Conservation (phyloP, 2,329 filamentous ascomycete genomes). For the Beauveria rudraprayagi region DNA sequence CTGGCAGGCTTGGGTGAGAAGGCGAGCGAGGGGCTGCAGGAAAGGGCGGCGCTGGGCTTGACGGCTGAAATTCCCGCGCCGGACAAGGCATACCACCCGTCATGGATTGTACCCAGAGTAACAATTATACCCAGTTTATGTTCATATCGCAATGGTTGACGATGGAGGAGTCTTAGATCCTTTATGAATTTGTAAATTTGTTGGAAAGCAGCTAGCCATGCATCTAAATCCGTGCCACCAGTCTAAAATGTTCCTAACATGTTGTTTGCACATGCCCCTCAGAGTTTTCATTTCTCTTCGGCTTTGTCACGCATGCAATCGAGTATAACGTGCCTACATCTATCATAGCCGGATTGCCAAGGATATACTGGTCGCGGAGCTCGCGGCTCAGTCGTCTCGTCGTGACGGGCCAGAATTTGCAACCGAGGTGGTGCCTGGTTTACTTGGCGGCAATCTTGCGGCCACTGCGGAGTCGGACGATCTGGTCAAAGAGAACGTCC, state of each 20-base stretch:
- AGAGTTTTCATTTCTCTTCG: not conserved
- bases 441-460: conserved; percentile 32
- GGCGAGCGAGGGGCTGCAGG: not conserved
- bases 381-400: not conserved
- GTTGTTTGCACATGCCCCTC: not conserved
- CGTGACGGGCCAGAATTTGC: not conserved
- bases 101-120: conserved; percentile 55
- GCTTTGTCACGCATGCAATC: not conserved
- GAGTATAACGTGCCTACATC: not conserved
- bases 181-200: not conserved
- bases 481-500: conserved; percentile 85
- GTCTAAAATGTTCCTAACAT: conserved; percentile 2
- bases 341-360: not conserved
- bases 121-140: conserved; percentile 14
- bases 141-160: not conserved
- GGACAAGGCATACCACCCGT: conserved; percentile 51
- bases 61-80: conserved; percentile 44
- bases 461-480: conserved; percentile 52
- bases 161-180: not conserved
- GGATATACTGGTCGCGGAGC: not conserved
- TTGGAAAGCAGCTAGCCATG: not conserved
- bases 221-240: not conserved
- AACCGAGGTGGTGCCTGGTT: not conserved
- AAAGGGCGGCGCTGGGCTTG: conserved; percentile 25
- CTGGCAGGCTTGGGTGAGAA: conserved; percentile 19